A percentile compares a stretch with the other conserved stretches of the same genome.
Evolutionary conservation across 495 filamentous ascomycete species (phyloP).

Genomic region (Penicillium canariense): DNA sequence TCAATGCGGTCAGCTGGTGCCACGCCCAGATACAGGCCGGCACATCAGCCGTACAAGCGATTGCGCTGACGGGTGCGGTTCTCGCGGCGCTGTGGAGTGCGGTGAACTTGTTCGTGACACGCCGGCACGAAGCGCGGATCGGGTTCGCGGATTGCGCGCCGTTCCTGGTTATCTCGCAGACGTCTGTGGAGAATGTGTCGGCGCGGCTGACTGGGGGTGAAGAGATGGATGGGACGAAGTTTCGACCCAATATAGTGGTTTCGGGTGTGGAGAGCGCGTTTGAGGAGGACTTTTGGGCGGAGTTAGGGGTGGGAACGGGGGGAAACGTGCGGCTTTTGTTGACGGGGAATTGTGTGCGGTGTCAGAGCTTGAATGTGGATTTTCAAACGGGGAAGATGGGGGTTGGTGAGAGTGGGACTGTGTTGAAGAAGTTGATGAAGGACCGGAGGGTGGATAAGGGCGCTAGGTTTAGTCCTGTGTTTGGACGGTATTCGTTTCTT

Average conservation of each 20-base stretch:
- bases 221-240: constrained; percentile 72
- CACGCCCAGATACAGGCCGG: not conserved
- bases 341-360: constrained; percentile 80
- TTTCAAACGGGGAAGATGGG: constrained; percentile 69
- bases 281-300: constrained; percentile 88
- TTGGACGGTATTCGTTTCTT: constrained; percentile 79
- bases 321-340: constrained; percentile 48
- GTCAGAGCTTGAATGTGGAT: constrained; percentile 78
- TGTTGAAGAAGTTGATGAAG: constrained; percentile 74
- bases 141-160: constrained; percentile 82
- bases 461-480: constrained; percentile 72
- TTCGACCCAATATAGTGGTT: constrained; percentile 83
- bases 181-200: constrained; percentile 66
- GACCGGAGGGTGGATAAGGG: constrained; percentile 77
- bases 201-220: constrained; percentile 53
- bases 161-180: constrained; percentile 67
- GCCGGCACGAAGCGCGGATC: constrained; percentile 43
- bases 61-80: not conserved
- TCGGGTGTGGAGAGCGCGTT: constrained; percentile 57
- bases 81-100: not conserved
- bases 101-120: not conserved
- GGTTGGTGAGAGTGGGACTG: constrained; percentile 58
- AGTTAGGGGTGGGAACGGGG: constrained; percentile 44
- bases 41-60: not conserved
- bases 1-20: not conserved